Conservation (phyloP, 1,139 yeast species). For the Sugiyamaella japonica region DNA sequence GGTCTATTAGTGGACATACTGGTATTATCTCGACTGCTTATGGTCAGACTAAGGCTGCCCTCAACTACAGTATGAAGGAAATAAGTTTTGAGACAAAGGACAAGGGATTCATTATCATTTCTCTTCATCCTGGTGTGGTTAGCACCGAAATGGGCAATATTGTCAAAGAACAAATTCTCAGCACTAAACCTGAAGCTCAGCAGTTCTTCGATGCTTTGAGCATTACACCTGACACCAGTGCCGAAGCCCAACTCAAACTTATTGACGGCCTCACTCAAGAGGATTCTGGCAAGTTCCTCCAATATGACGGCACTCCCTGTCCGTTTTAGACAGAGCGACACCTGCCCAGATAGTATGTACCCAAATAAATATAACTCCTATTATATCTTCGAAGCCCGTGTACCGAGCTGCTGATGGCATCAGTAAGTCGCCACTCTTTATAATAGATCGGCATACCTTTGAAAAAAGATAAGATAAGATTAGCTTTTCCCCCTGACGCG, state of each 20-base stretch:
- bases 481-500: neutral
- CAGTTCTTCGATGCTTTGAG: neutral
- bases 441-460: no score
- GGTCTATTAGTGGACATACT: slow-evolving; percentile 29
- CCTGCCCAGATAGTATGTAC: neutral
- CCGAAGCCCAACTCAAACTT: slow-evolving; percentile 14
- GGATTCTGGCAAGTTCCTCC: slow-evolving; percentile 20
- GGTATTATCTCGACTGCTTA: slow-evolving; percentile 20
- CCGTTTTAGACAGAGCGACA: neutral
- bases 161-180: neutral
- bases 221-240: slow-evolving; percentile 16
- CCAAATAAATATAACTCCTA: no score
- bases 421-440: no score
- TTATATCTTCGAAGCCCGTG: no score
- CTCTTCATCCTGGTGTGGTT: slow-evolving; percentile 42
- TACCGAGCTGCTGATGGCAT: no score
- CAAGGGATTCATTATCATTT: slow-evolving; percentile 34
- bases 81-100: slow-evolving; percentile 22
- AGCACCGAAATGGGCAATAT: slow-evolving; percentile 34
- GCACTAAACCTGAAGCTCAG: neutral
- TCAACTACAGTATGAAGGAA: slow-evolving; percentile 15
- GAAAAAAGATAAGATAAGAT: slow-evolving; percentile 2
- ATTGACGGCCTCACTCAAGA: slow-evolving; percentile 15
- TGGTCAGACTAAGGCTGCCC: slow-evolving; percentile 16
- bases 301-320: slow-evolving; percentile 15